Evolutionary conservation across 2,329 filamentous ascomycete species (phyloP), one percentile per base, ranked within the genome.

Genomic region (Ceratocystis alfenasii): DNA sequence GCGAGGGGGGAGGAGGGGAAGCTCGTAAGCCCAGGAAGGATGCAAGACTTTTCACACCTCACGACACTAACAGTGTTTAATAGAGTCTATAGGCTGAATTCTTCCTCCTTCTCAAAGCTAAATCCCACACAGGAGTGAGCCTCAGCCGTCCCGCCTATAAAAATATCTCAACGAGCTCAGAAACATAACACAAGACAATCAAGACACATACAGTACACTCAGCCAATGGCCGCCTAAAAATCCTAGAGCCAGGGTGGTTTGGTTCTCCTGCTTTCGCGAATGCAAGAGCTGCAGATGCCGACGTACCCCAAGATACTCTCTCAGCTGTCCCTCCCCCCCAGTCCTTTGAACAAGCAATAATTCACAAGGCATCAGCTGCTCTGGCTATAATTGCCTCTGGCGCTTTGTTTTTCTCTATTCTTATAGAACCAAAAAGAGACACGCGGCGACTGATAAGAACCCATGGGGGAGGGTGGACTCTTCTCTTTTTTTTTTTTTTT

Each of bases 251-350:
- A 62, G 30, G 28, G 55, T 33, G 33, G 48, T 62, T 62, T 48
- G 30, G 33, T 48, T 53, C 55, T 62, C 62, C 45, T 65, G 57
- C 46, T 55, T 66, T 66, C 61, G 60, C 65, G 45, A 66, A 64
- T 63, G 61, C 61, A 66, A 46, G 60, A 57, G 33, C 44, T 59
- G 55, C 55, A 59, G 28, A 15, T 20, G 12, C 15, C 15, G 55
- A 36, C 28, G 28, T n/a, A 59, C 55, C 33, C 55, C n/a, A 28
- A 59, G 17, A 33, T 17, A 5, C 12, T n/a, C 12, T n/a, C 53
- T 33, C 53, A 57, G 53, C 53, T 17, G 12, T 12, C 17, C 53
- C 8, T 4, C n/a, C n/a, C 20, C 20, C 48, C 4, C 25, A 36
- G 53, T 33, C 25, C 22, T 41, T 15, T 41, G 12, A 41, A 15